These are phyloP conservation scores for Yarrowia yakushimensis DNA, from an alignment of 805 yeast genomes.

Conservation along the genomic window DNA sequence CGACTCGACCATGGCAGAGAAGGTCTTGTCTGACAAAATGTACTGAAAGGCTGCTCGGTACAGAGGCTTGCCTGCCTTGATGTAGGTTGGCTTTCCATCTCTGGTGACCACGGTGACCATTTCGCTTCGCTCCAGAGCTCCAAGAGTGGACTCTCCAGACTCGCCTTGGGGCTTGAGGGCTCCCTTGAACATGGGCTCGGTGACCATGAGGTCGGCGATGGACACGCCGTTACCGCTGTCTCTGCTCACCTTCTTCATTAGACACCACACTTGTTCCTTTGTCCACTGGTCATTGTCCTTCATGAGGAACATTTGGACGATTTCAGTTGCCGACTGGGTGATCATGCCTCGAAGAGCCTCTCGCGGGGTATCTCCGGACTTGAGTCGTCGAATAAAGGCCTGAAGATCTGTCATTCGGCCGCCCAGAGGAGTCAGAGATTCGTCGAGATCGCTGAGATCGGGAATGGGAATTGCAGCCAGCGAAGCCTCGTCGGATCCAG, in stretches of 20 bases:
- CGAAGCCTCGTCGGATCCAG: constrained; percentile 26
- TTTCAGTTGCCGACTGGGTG: constrained; percentile 79
- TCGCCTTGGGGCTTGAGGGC: constrained; percentile 34
- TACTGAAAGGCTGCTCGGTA: constrained; percentile 73
- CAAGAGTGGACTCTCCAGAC: constrained; percentile 47
- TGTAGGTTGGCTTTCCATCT: constrained; percentile 65
- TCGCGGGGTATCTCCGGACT: constrained; percentile 78
- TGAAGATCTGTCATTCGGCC: constrained; percentile 95
- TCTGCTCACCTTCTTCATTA: constrained; percentile 55
- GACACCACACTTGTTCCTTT: constrained; percentile 82
- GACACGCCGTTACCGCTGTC: constrained; percentile 26
- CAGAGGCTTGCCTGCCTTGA: constrained; percentile 80
- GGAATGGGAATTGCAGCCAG: constrained; percentile 1
- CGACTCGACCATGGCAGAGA: constrained; percentile 62
- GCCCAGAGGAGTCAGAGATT: constrained; percentile 71
- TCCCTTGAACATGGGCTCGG: constrained; percentile 39
- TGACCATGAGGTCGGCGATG: constrained; percentile 31
- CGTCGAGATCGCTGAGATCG: constrained; percentile 44
- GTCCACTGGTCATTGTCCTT: constrained; percentile 48
- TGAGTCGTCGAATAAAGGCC: constrained; percentile 80
- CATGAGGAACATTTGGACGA: constrained; percentile 68
- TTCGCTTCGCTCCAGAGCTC: constrained; percentile 75
- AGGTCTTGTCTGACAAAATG: constrained; percentile 54
- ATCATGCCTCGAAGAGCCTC: constrained; percentile 79
- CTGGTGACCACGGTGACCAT: constrained; percentile 67